Percentiles rank a stretch among this genome's conserved stretches.
phyloP scores from a whole-genome alignment of 2,329 filamentous ascomycete genomes.

The Fusarium sp. region DNA sequence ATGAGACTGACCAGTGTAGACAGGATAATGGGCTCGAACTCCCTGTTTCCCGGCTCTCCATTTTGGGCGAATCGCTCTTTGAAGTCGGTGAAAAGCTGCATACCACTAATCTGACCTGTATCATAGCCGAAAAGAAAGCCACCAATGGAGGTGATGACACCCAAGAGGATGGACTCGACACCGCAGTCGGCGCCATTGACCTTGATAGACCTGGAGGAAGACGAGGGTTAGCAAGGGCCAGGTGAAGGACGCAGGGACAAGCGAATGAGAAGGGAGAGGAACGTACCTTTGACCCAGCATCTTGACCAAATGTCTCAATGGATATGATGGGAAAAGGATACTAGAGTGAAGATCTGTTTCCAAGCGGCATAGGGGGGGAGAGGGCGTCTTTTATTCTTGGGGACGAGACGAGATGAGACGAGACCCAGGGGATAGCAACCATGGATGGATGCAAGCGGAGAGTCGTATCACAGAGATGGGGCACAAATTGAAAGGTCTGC shows the following conservation, averaged over 20 bases:
- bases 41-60: constrained; percentile 52
- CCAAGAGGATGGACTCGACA: constrained; percentile 56
- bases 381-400: constrained; percentile 37
- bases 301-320: constrained; percentile 28
- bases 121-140: constrained; percentile 73
- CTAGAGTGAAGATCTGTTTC: constrained; percentile 23
- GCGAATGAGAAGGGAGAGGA: not conserved
- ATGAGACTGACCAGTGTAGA: constrained; percentile 67
- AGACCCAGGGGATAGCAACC: constrained; percentile 17
- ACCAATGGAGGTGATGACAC: constrained; percentile 65
- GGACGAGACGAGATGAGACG: constrained; percentile 5
- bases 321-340: constrained; percentile 7
- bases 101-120: constrained; percentile 67
- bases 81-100: constrained; percentile 65
- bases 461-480: constrained; percentile 21
- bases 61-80: constrained; percentile 66
- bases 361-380: constrained; percentile 23
- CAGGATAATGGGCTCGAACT: constrained; percentile 56
- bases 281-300: constrained; percentile 44
- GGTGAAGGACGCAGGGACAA: not conserved
- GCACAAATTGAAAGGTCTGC: constrained; percentile 10
- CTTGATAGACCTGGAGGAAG: constrained; percentile 51
- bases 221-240: constrained; percentile 7
- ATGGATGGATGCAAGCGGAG: constrained; percentile 16
- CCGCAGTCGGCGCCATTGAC: constrained; percentile 58